Percentiles rank a stretch among this genome's conserved stretches.
Evolutionary conservation across 495 filamentous ascomycete genomes (phyloP).

Genomic region (Talaromyces ruber): DNA sequence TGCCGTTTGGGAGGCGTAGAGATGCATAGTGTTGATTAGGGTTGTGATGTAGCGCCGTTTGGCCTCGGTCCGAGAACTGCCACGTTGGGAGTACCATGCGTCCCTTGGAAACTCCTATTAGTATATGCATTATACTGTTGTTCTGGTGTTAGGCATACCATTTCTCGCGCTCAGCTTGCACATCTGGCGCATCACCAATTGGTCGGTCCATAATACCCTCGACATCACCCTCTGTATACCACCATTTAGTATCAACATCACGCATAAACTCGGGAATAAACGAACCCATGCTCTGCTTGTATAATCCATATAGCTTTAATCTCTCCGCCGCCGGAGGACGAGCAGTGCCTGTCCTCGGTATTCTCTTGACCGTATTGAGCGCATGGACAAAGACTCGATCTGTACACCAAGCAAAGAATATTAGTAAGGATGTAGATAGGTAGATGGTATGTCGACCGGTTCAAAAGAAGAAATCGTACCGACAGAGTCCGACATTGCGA

Average conservation of each 20-base stretch:
- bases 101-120: slow-evolving; percentile 41
- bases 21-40: slow-evolving; percentile 93
- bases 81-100: slow-evolving; percentile 83
- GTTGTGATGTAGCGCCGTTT: slow-evolving; percentile 90
- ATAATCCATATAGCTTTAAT: slow-evolving; percentile 88
- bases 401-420: slow-evolving; percentile 17
- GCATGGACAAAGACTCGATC: slow-evolving; percentile 98
- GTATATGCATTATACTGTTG: background rate
- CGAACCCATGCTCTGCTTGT: slow-evolving; percentile 90
- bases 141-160: slow-evolving; percentile 33
- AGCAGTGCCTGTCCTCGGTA: slow-evolving; percentile 82
- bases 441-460: background rate
- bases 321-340: slow-evolving; percentile 80
- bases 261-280: background rate
- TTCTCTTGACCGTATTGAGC: slow-evolving; percentile 95
- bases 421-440: background rate
- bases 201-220: slow-evolving; percentile 86
- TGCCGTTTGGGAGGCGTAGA: slow-evolving; percentile 73
- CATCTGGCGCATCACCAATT: slow-evolving; percentile 43
- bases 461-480: slow-evolving; percentile 24
- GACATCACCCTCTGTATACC: slow-evolving; percentile 74
- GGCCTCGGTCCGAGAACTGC: slow-evolving; percentile 77
- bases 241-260: slow-evolving; percentile 2
- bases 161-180: slow-evolving; percentile 50
- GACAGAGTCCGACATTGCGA: slow-evolving; percentile 49